phyloP scores from a whole-genome alignment of 441 rosid genomes.

The Aleurites moluccanus region DNA sequence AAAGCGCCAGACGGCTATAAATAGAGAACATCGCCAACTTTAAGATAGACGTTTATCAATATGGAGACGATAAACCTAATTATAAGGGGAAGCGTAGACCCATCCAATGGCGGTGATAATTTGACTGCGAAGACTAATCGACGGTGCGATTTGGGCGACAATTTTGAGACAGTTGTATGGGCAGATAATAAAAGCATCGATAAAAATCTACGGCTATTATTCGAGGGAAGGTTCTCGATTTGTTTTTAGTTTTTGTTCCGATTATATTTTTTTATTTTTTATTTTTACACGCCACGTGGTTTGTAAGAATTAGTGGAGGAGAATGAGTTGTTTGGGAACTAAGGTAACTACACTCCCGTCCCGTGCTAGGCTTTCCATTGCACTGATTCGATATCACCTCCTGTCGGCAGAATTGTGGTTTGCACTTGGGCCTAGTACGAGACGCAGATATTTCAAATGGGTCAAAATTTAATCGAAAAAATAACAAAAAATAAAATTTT shows the following conservation, averaged over 20 bases:
- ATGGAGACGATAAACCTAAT: neutral
- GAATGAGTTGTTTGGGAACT: neutral
- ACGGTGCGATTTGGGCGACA: slow-evolving; percentile 12
- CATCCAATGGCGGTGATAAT: slow-evolving; percentile 12
- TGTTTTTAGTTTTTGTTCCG: neutral
- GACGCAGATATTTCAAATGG: too few species aligned
- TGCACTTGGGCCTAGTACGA: too few species aligned
- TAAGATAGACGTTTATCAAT: too few species aligned
- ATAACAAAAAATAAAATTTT: too few species aligned
- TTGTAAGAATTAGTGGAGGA: neutral
- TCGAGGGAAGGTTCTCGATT: slow-evolving; percentile 17
- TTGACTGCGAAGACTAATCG: neutral
- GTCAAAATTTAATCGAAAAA: too few species aligned
- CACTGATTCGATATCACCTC: too few species aligned
- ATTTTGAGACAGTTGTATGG: neutral
- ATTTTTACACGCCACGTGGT: neutral
- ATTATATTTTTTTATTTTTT: neutral
- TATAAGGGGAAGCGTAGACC: neutral
- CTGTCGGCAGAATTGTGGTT: too few species aligned
- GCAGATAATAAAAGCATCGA: neutral
- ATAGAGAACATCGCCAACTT: neutral
- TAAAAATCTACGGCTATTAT: neutral
- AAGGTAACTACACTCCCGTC: neutral
- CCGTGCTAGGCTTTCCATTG: too few species aligned
- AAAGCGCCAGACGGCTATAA: neutral